Evolutionary conservation across 345 rosid genomes (phyloP).

Genomic region (Sisymbrium irio): DNA sequence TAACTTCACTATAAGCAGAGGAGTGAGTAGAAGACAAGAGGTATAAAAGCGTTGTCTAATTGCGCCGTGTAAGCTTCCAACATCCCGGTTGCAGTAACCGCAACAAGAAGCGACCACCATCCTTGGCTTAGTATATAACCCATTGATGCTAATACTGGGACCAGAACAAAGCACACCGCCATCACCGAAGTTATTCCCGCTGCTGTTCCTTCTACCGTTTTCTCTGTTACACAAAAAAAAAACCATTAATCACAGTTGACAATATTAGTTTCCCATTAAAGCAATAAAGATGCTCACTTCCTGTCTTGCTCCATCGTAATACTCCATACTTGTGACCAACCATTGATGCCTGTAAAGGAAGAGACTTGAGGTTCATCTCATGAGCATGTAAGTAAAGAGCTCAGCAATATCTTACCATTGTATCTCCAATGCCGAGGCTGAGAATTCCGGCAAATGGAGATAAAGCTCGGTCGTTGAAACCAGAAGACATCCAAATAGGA

Average conservation of each 20-base stretch:
- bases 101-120: conserved; percentile 77
- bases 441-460: conserved; percentile 94
- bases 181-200: conserved; percentile 90
- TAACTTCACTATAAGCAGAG: conserved; percentile 56
- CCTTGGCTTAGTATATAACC: conserved; percentile 83
- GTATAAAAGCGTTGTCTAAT: conserved; percentile 90
- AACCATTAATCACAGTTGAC: background rate
- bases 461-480: conserved; percentile 90
- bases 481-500: conserved; percentile 97
- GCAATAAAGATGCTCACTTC: conserved; percentile 49
- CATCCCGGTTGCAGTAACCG: conserved; percentile 74
- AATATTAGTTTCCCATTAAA: background rate
- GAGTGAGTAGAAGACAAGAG: conserved; percentile 91
- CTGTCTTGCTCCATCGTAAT: conserved; percentile 89
- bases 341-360: conserved; percentile 72
- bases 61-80: conserved; percentile 96
- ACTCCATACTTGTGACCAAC: conserved; percentile 97
- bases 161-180: conserved; percentile 72
- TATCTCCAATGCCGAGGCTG: conserved; percentile 98
- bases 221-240: conserved; percentile 44
- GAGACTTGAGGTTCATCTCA: conserved; percentile 2
- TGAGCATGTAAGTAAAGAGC: background rate
- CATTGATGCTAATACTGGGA: conserved; percentile 80
- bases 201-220: conserved; percentile 96
- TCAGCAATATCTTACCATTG: conserved; percentile 63